These are phyloP conservation scores for Sordariomycetes sp. DNA, from an alignment of 2,329 filamentous ascomycete species.

Conservation along the genomic window DNA sequence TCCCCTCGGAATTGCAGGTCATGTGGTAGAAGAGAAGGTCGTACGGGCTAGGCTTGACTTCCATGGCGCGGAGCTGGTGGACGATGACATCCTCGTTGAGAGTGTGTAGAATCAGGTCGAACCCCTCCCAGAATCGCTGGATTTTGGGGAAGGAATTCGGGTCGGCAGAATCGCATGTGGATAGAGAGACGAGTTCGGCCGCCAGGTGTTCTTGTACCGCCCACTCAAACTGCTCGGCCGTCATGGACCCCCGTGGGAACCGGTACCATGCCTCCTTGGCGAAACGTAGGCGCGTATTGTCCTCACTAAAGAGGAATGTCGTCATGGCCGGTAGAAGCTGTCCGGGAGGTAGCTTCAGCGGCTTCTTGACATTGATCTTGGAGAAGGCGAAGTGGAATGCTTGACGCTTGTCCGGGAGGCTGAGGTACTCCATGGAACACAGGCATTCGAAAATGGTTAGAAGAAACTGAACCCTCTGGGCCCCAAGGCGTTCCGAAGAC, in stretches of 20 bases:
- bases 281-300: slow-evolving; percentile 54
- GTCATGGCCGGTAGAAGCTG: slow-evolving; percentile 73
- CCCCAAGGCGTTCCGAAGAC: slow-evolving; percentile 25
- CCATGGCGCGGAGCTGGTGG: slow-evolving; percentile 67
- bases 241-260: slow-evolving; percentile 49
- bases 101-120: slow-evolving; percentile 61
- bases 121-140: slow-evolving; percentile 68
- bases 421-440: slow-evolving; percentile 72
- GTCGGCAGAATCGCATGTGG: slow-evolving; percentile 28
- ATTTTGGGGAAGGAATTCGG: slow-evolving; percentile 33
- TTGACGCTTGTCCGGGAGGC: slow-evolving; percentile 33
- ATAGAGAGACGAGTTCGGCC: slow-evolving; percentile 52
- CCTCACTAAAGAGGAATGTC: slow-evolving; percentile 69
- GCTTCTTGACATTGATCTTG: slow-evolving; percentile 63
- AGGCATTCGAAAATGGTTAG: slow-evolving; percentile 81
- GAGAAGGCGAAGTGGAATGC: slow-evolving; percentile 77
- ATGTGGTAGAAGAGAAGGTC: slow-evolving; percentile 48
- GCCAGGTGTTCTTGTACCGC: slow-evolving; percentile 66
- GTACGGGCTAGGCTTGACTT: slow-evolving; percentile 65
- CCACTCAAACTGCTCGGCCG: slow-evolving; percentile 74
- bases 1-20: slow-evolving; percentile 37
- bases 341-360: slow-evolving; percentile 64
- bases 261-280: slow-evolving; percentile 59
- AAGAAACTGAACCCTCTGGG: slow-evolving; percentile 47
- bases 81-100: slow-evolving; percentile 66